Conservation (phyloP, 2,329 filamentous ascomycete species). For the Monilinia fructigena region DNA sequence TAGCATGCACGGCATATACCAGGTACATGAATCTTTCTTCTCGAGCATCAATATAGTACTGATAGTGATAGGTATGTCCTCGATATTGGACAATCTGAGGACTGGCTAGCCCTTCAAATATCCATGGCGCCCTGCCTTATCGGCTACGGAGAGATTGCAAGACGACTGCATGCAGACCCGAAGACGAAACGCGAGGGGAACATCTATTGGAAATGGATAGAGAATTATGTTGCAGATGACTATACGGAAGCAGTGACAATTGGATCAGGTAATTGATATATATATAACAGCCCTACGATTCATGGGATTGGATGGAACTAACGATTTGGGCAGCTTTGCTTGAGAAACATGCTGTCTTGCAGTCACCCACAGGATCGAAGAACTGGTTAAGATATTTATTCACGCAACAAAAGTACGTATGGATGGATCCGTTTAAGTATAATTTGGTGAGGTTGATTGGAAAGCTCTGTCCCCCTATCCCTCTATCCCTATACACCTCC, state of each 20-base stretch:
- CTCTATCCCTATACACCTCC: neutral
- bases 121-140: conserved; percentile 83
- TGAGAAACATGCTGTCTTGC: conserved; percentile 69
- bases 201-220: conserved; percentile 85
- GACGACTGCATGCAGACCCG: conserved; percentile 63
- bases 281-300: neutral
- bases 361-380: conserved; percentile 74
- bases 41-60: conserved; percentile 2
- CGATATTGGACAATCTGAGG: conserved; percentile 82
- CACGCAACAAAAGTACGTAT: conserved; percentile 74
- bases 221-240: conserved; percentile 81
- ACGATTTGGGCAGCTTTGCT: conserved; percentile 57
- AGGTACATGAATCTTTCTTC: conserved; percentile 35
- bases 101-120: conserved; percentile 84
- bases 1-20: conserved; percentile 77
- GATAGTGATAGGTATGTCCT: conserved; percentile 66
- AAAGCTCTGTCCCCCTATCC: neutral
- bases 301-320: neutral
- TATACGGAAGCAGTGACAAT: conserved; percentile 70
- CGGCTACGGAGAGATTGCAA: conserved; percentile 81
- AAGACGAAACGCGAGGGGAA: conserved; percentile 64
- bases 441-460: neutral
- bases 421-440: neutral
- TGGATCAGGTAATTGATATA: conserved; percentile 59
- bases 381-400: conserved; percentile 80